These are phyloP conservation scores for Xylaria longipes DNA, from an alignment of 495 filamentous ascomycete species.

Conservation along the genomic window DNA sequence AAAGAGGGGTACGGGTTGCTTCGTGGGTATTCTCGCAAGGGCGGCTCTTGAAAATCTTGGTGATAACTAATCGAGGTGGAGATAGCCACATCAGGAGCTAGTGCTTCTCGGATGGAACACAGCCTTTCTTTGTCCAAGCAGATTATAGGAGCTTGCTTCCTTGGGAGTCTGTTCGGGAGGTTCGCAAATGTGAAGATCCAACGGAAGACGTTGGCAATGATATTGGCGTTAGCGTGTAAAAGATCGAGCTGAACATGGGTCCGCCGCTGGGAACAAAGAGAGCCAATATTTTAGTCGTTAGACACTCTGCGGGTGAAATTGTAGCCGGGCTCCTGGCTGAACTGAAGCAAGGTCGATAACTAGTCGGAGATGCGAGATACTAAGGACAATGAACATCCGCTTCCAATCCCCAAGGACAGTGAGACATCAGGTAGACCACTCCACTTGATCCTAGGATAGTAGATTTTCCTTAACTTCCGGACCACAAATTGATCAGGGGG, in stretches of 20 bases:
- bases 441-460: slow-evolving; percentile 30
- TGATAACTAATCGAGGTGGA: slow-evolving; percentile 31
- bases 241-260: slow-evolving; percentile 34
- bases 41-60: slow-evolving; percentile 23
- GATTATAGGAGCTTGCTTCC: slow-evolving; percentile 38
- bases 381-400: slow-evolving; percentile 33
- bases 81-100: slow-evolving; percentile 37
- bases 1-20: slow-evolving; percentile 18
- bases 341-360: slow-evolving; percentile 33
- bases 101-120: slow-evolving; percentile 38
- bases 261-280: slow-evolving; percentile 38
- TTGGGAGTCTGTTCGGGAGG: slow-evolving; percentile 30
- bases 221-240: slow-evolving; percentile 25
- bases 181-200: slow-evolving; percentile 32
- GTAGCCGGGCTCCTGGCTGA: slow-evolving; percentile 28
- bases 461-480: slow-evolving; percentile 28
- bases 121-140: slow-evolving; percentile 38
- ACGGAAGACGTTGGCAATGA: slow-evolving; percentile 26
- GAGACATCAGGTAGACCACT: slow-evolving; percentile 34
- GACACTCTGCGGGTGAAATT: slow-evolving; percentile 26
- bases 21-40: slow-evolving; percentile 35
- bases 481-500: slow-evolving; percentile 23
- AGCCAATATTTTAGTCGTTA: slow-evolving; percentile 35
- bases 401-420: slow-evolving; percentile 35
- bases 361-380: slow-evolving; percentile 28